These are phyloP conservation scores for Erythrophleum fordii DNA, from an alignment of 306 rosid genomes.

Conservation along the genomic window DNA sequence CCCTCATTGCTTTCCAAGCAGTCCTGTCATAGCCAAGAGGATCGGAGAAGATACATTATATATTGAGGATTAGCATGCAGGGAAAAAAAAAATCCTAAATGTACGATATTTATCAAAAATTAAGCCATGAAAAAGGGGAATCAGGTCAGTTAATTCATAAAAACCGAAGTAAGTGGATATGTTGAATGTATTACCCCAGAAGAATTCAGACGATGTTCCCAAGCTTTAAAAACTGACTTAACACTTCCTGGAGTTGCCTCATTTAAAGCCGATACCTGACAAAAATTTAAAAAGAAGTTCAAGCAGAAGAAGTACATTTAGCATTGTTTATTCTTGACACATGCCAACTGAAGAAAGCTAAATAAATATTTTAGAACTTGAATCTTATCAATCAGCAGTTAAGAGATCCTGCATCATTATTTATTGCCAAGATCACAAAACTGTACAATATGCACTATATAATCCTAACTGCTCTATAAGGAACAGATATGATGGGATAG, in stretches of 20 bases:
- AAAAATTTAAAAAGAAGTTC: neutral
- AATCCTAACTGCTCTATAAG: neutral
- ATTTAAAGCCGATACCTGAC: constrained; percentile 86
- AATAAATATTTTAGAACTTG: neutral
- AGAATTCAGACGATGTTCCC: constrained; percentile 84
- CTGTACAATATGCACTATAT: neutral
- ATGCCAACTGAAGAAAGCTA: neutral
- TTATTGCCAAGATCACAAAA: neutral
- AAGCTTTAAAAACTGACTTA: constrained; percentile 89
- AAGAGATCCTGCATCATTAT: neutral
- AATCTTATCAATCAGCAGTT: neutral
- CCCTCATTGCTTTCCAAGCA: constrained; percentile 96
- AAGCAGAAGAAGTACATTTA: neutral
- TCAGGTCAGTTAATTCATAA: neutral
- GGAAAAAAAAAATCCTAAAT: neutral
- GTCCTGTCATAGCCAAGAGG: constrained; percentile 55
- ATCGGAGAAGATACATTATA: constrained; percentile 8
- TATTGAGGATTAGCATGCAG: neutral
- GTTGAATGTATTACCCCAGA: constrained; percentile 63
- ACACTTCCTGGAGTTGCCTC: constrained; percentile 88
- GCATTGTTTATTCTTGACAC: neutral
- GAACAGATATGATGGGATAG: neutral
- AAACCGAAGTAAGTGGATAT: constrained; percentile 14
- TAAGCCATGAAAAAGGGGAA: neutral
- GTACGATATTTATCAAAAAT: neutral